Conservation (phyloP, 352 stramenopile genomes). For the Phytophthora fragariae region DNA sequence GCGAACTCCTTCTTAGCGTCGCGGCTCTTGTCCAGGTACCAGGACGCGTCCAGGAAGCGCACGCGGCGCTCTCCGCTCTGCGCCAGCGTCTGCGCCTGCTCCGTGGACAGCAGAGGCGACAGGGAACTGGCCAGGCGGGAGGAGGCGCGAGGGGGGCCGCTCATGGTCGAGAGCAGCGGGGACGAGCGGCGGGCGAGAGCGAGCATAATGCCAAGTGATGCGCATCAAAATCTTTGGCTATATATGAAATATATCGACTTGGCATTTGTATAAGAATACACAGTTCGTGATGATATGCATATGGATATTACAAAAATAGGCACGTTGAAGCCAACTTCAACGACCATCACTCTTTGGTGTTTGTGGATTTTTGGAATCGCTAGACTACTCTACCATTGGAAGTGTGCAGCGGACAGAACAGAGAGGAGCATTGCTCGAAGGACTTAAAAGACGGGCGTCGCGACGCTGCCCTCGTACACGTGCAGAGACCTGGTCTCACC, state of each 20-base stretch:
- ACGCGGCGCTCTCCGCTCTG: slow-evolving; percentile 42
- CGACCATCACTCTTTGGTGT: too few relatives aligned
- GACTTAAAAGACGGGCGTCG: slow-evolving; percentile 27
- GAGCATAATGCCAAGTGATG: slow-evolving; percentile 12
- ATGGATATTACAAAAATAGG: not conserved
- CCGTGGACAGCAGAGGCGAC: slow-evolving; percentile 64
- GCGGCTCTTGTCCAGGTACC: slow-evolving; percentile 83
- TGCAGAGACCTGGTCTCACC: slow-evolving; percentile 15
- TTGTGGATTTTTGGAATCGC: not conserved
- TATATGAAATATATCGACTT: not conserved
- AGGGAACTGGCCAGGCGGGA: slow-evolving; percentile 26
- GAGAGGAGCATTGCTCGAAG: too few relatives aligned
- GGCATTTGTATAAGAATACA: not conserved
- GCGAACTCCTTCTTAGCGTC: slow-evolving; percentile 69
- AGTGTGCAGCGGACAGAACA: too few relatives aligned
- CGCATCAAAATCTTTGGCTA: not conserved
- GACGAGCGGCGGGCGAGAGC: slow-evolving; percentile 12
- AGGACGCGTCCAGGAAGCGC: slow-evolving; percentile 81
- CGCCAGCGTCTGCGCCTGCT: slow-evolving; percentile 51
- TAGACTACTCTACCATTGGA: not conserved
- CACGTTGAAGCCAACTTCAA: not conserved
- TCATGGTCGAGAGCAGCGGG: slow-evolving; percentile 17
- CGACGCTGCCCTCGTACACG: slow-evolving; percentile 21
- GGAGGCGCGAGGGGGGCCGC: slow-evolving; percentile 2
- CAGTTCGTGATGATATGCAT: not conserved